A percentile compares a stretch with the other conserved stretches of the same genome.
phyloP scores from a whole-genome alignment of 805 yeast species.

The Saccharomycopsis vini region DNA sequence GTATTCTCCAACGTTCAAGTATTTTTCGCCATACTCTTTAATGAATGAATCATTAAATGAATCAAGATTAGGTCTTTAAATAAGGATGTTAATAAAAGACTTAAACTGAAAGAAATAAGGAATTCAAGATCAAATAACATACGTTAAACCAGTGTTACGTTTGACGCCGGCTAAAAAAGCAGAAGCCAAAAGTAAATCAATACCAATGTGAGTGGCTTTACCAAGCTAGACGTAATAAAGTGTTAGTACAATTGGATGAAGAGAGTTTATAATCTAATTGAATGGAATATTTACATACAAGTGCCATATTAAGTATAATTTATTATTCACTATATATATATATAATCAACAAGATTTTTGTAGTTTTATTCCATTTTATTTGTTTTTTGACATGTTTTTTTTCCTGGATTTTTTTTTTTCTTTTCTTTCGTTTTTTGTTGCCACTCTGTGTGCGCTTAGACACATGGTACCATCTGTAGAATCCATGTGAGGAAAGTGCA shows the following conservation, averaged over 20 bases:
- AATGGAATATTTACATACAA: too few relatives aligned
- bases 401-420: too few relatives aligned
- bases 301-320: too few relatives aligned
- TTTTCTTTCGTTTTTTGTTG: too few relatives aligned
- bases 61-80: conserved; percentile 37
- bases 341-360: too few relatives aligned
- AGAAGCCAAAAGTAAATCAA: conserved; percentile 52
- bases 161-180: conserved; percentile 66
- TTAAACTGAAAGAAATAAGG: not conserved
- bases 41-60: conserved; percentile 36
- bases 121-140: conserved; percentile 1
- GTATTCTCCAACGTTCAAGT: conserved; percentile 80
- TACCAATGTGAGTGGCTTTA: not conserved
- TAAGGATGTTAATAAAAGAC: not conserved
- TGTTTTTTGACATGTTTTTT: too few relatives aligned
- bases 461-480: too few relatives aligned
- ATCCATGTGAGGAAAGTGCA: too few relatives aligned
- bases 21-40: conserved; percentile 48
- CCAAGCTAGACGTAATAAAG: not conserved
- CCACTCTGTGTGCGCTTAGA: too few relatives aligned
- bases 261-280: too few relatives aligned
- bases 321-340: too few relatives aligned
- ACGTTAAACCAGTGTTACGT: conserved; percentile 57
- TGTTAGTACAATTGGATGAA: not conserved
- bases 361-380: too few relatives aligned